Percentiles rank a stretch among this genome's conserved stretches.
phyloP scores from a whole-genome alignment of 2,329 filamentous ascomycete genomes.

The Malbranchea zuffiana region DNA sequence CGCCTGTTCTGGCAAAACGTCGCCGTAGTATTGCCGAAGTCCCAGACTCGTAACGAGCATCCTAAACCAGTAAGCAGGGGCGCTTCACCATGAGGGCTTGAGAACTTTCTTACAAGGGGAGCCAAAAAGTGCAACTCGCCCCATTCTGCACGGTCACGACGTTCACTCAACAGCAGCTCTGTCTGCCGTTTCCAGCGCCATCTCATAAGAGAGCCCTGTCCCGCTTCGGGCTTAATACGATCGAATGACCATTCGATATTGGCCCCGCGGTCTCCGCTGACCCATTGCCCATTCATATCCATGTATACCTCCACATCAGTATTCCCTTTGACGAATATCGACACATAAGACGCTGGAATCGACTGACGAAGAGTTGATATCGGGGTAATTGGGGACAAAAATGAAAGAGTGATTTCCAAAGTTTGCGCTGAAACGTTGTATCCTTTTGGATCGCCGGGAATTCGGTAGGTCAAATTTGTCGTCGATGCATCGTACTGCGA shows the following conservation, averaged over 20 bases:
- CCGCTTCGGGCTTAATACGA: conserved; percentile 31
- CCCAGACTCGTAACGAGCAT: conserved; percentile 57
- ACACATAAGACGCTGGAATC: conserved; percentile 71
- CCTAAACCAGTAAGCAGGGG: conserved; percentile 20
- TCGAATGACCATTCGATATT: conserved; percentile 59
- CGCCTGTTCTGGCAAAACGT: conserved; percentile 57
- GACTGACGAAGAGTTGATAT: conserved; percentile 70
- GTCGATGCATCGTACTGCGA: conserved; percentile 58
- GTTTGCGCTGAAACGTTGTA: conserved; percentile 20
- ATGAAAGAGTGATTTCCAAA: conserved; percentile 45
- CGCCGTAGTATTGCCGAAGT: conserved; percentile 55
- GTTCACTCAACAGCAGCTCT: conserved; percentile 64
- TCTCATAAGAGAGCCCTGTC: conserved; percentile 32
- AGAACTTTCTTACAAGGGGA: conserved; percentile 39
- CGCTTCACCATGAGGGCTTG: not conserved
- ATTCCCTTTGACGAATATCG: conserved; percentile 56
- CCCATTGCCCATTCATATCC: conserved; percentile 68
- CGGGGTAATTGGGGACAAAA: conserved; percentile 67
- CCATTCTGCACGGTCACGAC: conserved; percentile 68
- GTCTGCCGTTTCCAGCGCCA: conserved; percentile 34
- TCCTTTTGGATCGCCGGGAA: conserved; percentile 35
- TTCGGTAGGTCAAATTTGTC: conserved; percentile 56
- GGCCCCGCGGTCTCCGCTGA: conserved; percentile 61
- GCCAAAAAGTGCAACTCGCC: conserved; percentile 67
- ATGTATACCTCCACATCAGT: conserved; percentile 53